Base-by-base conservation (phyloP, 257 asterid genomes). In the Euphrasia confusa region DNA sequence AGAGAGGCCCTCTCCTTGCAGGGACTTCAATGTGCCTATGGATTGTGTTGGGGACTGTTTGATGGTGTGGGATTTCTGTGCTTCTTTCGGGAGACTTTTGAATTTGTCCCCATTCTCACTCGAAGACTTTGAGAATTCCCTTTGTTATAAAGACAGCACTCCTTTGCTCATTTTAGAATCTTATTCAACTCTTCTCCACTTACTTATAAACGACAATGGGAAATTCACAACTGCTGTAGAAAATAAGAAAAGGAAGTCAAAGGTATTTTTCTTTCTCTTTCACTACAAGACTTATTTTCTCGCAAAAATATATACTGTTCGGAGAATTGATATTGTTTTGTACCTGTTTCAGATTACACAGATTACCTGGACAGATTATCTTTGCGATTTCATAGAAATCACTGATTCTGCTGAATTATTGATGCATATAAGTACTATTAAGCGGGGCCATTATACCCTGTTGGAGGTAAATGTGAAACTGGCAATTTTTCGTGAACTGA, bases 41-140 rank as follows among this genome's bases (percentile, higher is more conserved):
- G 78, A 77, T 65, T 91, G 90, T 76, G 89, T 86, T 40, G 96
- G 94, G 75, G 86, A 84, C 76, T 83, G 81, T 57, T 49, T 91
- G 80, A 91, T 91, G 98, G 90, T 86, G 63, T 91, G 96, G 96
- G 96, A 91, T 75, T 88, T 91, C 68, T 81, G 86, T 76, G 69
- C 89, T 67, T 86, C 94, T 58, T 91, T 78, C 69, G 85, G 96
- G 76, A 79, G 78, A 79, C 81, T 86, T 44, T 64, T 91, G 71
- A 79, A 74, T 48, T 65, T 91, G 79, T 87, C 82, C 18, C 97
- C 95, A 47, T 93, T 93, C 79, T 79, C 97, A 66, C 85, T 93
- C 32, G 97, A 89, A 78, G 96, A 87, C 77, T 93, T 93, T 68
- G 96, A 84, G 78, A 82, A 82, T 73, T 83, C 97, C 42, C 79